Evolutionary conservation across 768 basidiomycete genomes (phyloP).

Genomic region (Podaxis rugospora): DNA sequence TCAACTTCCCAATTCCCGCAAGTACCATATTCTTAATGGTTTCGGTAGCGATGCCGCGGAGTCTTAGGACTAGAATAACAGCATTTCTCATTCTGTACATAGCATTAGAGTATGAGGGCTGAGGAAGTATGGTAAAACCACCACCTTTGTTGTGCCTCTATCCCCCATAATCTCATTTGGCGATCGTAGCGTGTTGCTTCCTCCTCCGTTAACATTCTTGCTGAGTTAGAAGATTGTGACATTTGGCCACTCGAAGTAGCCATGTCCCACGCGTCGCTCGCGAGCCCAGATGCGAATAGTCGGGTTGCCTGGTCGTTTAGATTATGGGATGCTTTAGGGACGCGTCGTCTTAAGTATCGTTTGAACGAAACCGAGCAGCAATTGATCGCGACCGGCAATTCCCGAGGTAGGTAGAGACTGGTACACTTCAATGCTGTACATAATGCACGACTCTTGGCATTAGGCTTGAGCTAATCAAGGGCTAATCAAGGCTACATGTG

Average conservation of each 20-base stretch:
- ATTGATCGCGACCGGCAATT: background rate
- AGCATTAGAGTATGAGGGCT: background rate
- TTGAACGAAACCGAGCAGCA: background rate
- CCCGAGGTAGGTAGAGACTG: background rate
- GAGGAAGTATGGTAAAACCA: constrained; percentile 16
- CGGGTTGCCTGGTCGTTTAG: background rate
- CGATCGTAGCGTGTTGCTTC: constrained; percentile 84
- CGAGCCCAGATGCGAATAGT: background rate
- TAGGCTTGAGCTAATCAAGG: constrained; percentile 5
- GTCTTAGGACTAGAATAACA: constrained; percentile 75
- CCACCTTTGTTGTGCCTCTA: constrained; percentile 94
- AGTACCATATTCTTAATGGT: constrained; percentile 97
- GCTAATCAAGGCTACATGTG: no score
- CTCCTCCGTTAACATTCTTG: constrained; percentile 57
- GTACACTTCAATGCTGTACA: background rate
- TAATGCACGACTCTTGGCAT: background rate
- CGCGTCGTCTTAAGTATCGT: background rate
- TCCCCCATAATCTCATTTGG: constrained; percentile 96
- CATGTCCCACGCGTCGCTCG: background rate
- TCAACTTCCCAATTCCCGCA: constrained; percentile 87
- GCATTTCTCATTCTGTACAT: constrained; percentile 86
- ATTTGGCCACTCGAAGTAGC: background rate
- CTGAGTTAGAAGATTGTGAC: background rate
- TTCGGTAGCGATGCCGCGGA: constrained; percentile 87
- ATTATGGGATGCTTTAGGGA: background rate